These are phyloP conservation scores for Trichophyton schoenleinii DNA, from an alignment of 2,329 filamentous ascomycete genomes.

Conservation along the genomic window DNA sequence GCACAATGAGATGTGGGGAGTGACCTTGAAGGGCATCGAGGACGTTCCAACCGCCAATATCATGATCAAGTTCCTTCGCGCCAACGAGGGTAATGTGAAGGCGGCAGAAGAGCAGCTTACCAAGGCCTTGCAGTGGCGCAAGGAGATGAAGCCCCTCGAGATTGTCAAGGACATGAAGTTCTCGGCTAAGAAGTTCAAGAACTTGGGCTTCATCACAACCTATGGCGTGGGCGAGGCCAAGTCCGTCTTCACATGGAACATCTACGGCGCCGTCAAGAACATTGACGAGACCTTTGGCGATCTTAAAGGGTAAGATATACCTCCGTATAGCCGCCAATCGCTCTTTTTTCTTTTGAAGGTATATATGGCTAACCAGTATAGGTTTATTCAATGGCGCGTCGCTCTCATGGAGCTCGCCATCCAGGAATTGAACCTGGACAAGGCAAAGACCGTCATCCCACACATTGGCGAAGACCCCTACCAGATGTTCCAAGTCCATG, in stretches of 20 bases:
- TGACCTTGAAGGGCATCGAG: constrained; percentile 44
- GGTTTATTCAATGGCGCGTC: constrained; percentile 81
- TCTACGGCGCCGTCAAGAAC: constrained; percentile 79
- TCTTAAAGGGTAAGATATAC: constrained; percentile 54
- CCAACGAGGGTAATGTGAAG: constrained; percentile 63
- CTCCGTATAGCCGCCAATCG: too few relatives aligned
- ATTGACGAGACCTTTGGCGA: constrained; percentile 71
- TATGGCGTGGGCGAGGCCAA: constrained; percentile 45
- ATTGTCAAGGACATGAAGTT: constrained; percentile 51
- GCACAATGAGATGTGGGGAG: constrained; percentile 77
- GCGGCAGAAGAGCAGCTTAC: constrained; percentile 66
- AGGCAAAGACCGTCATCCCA: constrained; percentile 57
- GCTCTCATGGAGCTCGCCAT: constrained; percentile 82
- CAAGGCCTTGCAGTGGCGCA: constrained; percentile 72
- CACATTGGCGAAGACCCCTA: constrained; percentile 60
- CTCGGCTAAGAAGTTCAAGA: constrained; percentile 57
- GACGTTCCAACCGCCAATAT: constrained; percentile 70
- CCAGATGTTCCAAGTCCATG: constrained; percentile 85
- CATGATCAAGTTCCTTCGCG: constrained; percentile 85
- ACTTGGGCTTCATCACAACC: constrained; percentile 69
- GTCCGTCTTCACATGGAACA: constrained; percentile 74
- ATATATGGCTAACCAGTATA: constrained; percentile 24
- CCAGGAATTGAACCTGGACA: constrained; percentile 55
- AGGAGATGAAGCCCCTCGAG: constrained; percentile 57
- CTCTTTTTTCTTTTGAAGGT: too few relatives aligned